Base-by-base conservation (phyloP, 805 yeast species). In the Lipomyces orientalis region DNA sequence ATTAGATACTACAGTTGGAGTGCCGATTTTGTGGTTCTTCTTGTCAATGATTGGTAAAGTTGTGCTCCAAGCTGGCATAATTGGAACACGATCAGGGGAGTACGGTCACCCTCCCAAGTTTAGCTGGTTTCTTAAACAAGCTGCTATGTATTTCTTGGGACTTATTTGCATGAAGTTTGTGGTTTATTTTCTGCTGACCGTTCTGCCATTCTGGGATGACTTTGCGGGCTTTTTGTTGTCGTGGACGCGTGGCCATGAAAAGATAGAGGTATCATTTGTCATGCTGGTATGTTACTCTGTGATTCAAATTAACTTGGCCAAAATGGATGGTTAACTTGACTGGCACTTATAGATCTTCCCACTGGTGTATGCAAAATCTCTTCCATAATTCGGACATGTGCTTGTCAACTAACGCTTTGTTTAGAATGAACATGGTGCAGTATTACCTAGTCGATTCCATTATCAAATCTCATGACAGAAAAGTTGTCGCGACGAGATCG, bases 1-100 rank as follows among this genome's bases (percentile, higher is more conserved):
- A 35, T 85, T 94, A 76, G 99, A 94, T 77, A 93, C 98, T 54
- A 94, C 99, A 0, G 84, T 93, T 6, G 99, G 99, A 0, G 94
- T 94, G 1, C 96, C 96, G 6, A 85, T 94, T 1, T 79, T 90
- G 33, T 90, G 91, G 87, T 77, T 78, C 6, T 78, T 81, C 31
- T 81, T 93, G 35, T 68, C 81, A 1, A 81, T 88, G 1, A 89
- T 88, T 75, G 79, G 77, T 16, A 37, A 37, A 19, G 63, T 81
- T 1, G 85, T 86, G 25, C 81, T 80, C 69, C 75, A 74, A 39
- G 72, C 83, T 2, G 82, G 86, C 29, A 79, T 85, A 39, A 71
- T 68, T 16, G 82, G 79, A 51, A 78, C 79, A 35, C 68, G 76
- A 56, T 84, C 88, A 4, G 89, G 89, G n/a, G 83, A 85, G 70